These are phyloP conservation scores for Brettanomyces naardenensis DNA, from an alignment of 805 yeast species.

Conservation along the genomic window DNA sequence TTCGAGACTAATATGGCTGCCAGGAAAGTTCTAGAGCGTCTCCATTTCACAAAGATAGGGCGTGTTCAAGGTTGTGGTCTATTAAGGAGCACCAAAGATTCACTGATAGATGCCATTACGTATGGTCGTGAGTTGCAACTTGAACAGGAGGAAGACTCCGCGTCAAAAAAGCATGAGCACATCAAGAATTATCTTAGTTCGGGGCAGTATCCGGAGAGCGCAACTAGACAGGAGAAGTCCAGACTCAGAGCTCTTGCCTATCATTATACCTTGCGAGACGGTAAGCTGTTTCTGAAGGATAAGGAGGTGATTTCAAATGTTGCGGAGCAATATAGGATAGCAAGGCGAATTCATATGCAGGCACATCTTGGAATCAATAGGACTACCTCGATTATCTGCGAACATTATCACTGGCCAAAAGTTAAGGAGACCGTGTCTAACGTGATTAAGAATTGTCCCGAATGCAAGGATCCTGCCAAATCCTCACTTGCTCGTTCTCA, in stretches of 20 bases:
- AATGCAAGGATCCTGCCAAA: constrained; percentile 48
- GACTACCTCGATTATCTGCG: constrained; percentile 70
- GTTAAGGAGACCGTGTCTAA: constrained; percentile 81
- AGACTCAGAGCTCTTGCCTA: constrained; percentile 74
- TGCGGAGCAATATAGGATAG: constrained; percentile 64
- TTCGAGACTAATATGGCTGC: constrained; percentile 86
- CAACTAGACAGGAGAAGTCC: constrained; percentile 82
- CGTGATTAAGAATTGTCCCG: constrained; percentile 67
- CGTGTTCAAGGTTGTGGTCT: constrained; percentile 83
- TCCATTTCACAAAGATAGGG: constrained; percentile 73
- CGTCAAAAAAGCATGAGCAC: constrained; percentile 45
- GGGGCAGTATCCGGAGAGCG: constrained; percentile 78
- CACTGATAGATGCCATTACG: constrained; percentile 77
- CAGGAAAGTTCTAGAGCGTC: constrained; percentile 65
- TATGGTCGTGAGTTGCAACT: constrained; percentile 76
- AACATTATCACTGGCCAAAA: constrained; percentile 84
- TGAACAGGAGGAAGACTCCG: constrained; percentile 18
- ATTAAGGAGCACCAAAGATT: constrained; percentile 67
- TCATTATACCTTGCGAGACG: constrained; percentile 64
- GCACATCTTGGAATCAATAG: constrained; percentile 86
- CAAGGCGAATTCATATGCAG: constrained; percentile 55
- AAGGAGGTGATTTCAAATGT: constrained; percentile 74
- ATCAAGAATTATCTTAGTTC: constrained; percentile 72
- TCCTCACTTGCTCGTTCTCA: constrained; percentile 12
- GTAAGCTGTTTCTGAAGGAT: constrained; percentile 67